phyloP scores from a whole-genome alignment of 2,329 filamentous ascomycete genomes.

The Botrytis deweyae region DNA sequence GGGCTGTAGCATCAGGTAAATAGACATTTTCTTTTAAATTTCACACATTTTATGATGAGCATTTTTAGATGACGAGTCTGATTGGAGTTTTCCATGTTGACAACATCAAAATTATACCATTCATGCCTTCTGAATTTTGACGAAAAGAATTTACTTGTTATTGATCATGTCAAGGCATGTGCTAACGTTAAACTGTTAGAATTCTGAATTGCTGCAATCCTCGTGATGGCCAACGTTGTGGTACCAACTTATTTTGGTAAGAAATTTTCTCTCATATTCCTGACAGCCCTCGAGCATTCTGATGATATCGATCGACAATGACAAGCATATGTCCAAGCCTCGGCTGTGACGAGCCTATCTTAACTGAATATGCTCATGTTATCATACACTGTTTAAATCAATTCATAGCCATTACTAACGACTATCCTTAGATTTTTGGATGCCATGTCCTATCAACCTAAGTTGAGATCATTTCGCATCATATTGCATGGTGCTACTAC shows the following conservation, averaged over 20 bases:
- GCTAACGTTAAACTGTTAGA: conserved; percentile 11
- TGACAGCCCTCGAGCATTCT: conserved; percentile 48
- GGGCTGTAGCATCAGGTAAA: conserved; percentile 24
- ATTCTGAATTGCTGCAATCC: not conserved
- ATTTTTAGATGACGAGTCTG: conserved; percentile 74
- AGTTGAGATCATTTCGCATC: not conserved
- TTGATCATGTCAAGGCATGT: conserved; percentile 12
- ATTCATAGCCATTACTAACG: conserved; percentile 25
- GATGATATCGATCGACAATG: conserved; percentile 81
- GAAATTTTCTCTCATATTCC: conserved; percentile 23
- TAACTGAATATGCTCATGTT: conserved; percentile 45
- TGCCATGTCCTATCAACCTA: not conserved
- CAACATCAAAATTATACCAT: conserved; percentile 65
- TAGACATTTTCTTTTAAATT: conserved; percentile 20
- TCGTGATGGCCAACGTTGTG: not conserved
- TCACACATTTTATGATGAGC: conserved; percentile 46
- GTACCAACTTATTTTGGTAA: conserved; percentile 1
- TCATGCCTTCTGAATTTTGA: conserved; percentile 58
- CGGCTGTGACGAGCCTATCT: conserved; percentile 54
- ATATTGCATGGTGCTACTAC: not conserved
- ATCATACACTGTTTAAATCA: conserved; percentile 10
- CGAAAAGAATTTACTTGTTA: conserved; percentile 40
- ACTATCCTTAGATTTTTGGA: not conserved
- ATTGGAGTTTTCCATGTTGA: conserved; percentile 73
- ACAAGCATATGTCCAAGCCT: conserved; percentile 99